A percentile compares a stretch with the other conserved stretches of the same genome.
These are phyloP conservation scores for Penicillium sp. DNA, from an alignment of 2,329 filamentous ascomycete species.

Conservation along the genomic window DNA sequence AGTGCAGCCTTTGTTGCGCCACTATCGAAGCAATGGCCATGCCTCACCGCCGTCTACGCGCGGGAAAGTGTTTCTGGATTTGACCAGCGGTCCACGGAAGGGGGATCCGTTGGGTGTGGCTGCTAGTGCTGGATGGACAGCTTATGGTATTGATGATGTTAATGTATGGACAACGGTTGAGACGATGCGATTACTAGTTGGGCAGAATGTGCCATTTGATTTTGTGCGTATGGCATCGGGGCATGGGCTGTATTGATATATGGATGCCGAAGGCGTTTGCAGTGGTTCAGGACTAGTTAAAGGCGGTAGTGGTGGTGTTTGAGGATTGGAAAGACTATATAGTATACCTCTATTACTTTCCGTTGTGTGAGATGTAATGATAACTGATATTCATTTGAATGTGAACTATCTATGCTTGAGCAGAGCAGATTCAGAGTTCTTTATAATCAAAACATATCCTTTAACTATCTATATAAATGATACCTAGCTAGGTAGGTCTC, in stretches of 20 bases:
- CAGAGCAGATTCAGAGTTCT: no score
- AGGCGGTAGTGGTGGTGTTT: neutral
- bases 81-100: constrained; percentile 65
- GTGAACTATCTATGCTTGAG: no score
- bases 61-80: constrained; percentile 73
- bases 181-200: constrained; percentile 71
- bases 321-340: neutral
- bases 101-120: constrained; percentile 68
- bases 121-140: constrained; percentile 70
- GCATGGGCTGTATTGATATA: constrained; percentile 48
- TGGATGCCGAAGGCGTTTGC: neutral
- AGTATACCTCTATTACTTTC: neutral
- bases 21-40: constrained; percentile 54
- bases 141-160: constrained; percentile 75
- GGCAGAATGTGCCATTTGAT: constrained; percentile 83
- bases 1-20: constrained; percentile 71
- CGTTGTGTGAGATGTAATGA: neutral
- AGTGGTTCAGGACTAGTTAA: neutral
- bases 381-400: neutral
- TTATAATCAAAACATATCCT: no score
- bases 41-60: constrained; percentile 34
- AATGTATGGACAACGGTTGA: constrained; percentile 82
- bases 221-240: constrained; percentile 74
- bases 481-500: no score
- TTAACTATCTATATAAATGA: no score